Base-by-base conservation (phyloP, 257 asterid species). In the Solanum rostratum region DNA sequence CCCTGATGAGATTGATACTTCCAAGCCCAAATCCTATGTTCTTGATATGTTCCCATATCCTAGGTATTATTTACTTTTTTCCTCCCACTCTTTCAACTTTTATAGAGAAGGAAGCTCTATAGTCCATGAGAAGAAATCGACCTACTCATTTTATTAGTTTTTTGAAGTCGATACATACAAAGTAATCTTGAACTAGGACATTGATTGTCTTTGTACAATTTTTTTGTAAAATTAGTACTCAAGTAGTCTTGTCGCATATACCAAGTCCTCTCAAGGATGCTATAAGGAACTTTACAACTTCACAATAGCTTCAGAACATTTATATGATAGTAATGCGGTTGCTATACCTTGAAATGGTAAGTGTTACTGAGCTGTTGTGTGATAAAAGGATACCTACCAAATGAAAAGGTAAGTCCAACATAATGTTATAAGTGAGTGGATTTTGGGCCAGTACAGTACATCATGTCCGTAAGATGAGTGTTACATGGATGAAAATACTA, bases 41-140 rank as follows among this genome's bases (percentile, higher is more conserved):
- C 99, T 95, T 55, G 99, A 97, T 89, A 95, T 97, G 98, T 97
- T 97, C 88, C 99, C 98, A 82, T 97, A 97, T 88, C 99, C 99
- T 83, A 95, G 98, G 99, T 95, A 54, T 60, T 95, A 54, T 60
- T 10, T 29, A n/a, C 55, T 83, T 19, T 60, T 74, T 45, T 46
- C n/a, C 68, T 27, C 59, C 81, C 60, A 74, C 60, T 46, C 81
- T 74, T 74, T 24, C 24, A 46, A 49, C 60, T 74, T 73, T 73
- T 73, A n/a, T 22, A 33, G 24, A 33, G 49, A 68, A 68, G 49
- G 49, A 33, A 33, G 49, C 49, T 33, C n/a, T 33, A 45, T 45
- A 14, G 60, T 39, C n/a, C 37, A 46, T 68, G 50, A 68, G 78
- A 37, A 66, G 76, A 37, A 37, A 68, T 30, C 45, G 30, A 65